Evolutionary conservation across 1,284 basidiomycete species (phyloP).

Genomic region (Garcileccinum viscosum): DNA sequence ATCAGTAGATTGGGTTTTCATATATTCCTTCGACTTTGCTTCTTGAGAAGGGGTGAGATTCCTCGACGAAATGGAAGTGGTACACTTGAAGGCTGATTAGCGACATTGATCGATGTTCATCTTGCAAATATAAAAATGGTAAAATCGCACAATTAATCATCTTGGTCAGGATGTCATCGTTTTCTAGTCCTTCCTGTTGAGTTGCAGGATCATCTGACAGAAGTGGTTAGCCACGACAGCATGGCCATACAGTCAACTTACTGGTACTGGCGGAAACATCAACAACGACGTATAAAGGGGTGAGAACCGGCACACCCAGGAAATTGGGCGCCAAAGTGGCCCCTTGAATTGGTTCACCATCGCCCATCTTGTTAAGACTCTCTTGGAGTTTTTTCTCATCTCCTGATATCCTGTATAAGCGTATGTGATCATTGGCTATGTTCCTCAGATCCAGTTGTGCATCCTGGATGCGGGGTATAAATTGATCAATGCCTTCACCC

Average conservation of each 20-base stretch:
- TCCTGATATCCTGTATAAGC: background rate
- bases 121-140: background rate
- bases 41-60: background rate
- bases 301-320: background rate
- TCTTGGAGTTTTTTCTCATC: background rate
- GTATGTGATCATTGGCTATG: background rate
- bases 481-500: too few species aligned
- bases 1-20: background rate
- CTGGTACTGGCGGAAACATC: too few species aligned
- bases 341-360: background rate
- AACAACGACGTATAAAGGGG: too few species aligned
- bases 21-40: constrained; percentile 11
- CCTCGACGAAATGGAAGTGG: background rate
- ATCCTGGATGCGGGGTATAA: too few species aligned
- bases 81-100: background rate
- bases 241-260: too few species aligned
- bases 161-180: background rate
- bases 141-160: background rate
- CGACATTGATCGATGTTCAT: background rate
- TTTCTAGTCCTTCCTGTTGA: background rate
- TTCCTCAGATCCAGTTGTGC: background rate
- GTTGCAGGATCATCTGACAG: background rate
- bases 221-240: too few species aligned
- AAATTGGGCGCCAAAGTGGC: background rate
- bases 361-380: background rate